Conservation (phyloP, 2,329 filamentous ascomycete genomes). For the Neonectria sp. region DNA sequence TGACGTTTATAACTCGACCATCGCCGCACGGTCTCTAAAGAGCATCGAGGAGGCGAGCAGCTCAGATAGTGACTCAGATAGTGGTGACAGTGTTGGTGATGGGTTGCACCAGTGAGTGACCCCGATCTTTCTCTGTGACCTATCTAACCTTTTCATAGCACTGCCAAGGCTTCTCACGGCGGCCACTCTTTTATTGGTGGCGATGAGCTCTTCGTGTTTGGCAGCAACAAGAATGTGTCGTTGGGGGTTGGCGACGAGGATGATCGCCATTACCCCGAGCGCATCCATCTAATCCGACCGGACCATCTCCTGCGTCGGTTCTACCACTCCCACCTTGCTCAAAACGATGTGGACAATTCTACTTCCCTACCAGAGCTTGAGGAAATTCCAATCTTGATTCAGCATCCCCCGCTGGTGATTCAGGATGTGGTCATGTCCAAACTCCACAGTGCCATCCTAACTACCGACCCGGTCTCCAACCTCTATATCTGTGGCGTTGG, state of each 20-base stretch:
- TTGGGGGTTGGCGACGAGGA: constrained; percentile 96
- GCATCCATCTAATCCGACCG: constrained; percentile 82
- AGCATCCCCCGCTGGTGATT: constrained; percentile 80
- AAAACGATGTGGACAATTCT: constrained; percentile 54
- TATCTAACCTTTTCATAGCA: constrained; percentile 39
- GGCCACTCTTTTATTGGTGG: constrained; percentile 59
- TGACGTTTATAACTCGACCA: constrained; percentile 91
- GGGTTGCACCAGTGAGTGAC: constrained; percentile 48
- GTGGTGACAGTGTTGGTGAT: constrained; percentile 63
- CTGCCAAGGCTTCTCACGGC: constrained; percentile 36
- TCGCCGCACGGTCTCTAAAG: constrained; percentile 80
- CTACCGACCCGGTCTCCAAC: constrained; percentile 89
- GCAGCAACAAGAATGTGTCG: constrained; percentile 95
- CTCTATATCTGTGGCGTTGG: constrained; percentile 95
- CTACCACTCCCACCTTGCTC: constrained; percentile 76
- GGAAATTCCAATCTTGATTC: constrained; percentile 81
- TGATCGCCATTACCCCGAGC: constrained; percentile 93
- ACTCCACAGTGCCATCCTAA: constrained; percentile 90
- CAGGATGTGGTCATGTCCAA: constrained; percentile 92
- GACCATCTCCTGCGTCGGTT: constrained; percentile 83
- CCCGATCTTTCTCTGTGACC: constrained; percentile 1
- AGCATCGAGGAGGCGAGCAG: constrained; percentile 62
- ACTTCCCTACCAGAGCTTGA: constrained; percentile 51
- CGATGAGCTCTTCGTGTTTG: constrained; percentile 93
- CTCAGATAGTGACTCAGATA: constrained; percentile 68